Percentiles rank a stretch among this genome's conserved stretches.
Evolutionary conservation across 1,284 basidiomycete species (phyloP).

Genomic region (Trametes polyzona): DNA sequence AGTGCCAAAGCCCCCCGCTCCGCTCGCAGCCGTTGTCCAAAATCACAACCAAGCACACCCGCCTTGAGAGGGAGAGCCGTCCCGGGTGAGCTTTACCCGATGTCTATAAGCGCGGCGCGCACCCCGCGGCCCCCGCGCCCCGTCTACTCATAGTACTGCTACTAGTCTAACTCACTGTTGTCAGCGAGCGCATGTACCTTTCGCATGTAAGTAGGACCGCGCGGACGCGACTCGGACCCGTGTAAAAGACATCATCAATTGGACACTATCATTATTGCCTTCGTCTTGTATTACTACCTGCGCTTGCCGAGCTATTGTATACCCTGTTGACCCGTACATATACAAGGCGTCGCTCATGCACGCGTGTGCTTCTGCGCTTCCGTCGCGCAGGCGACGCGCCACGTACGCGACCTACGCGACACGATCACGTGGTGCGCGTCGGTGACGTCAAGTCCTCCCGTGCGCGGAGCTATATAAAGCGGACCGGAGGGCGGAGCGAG

Average conservation of each 20-base stretch:
- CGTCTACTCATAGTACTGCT: neutral
- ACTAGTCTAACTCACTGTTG: neutral
- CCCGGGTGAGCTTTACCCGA: neutral
- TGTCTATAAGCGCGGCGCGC: neutral
- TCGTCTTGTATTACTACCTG: slow-evolving; percentile 4
- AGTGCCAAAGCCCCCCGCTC: neutral
- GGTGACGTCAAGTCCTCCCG: slow-evolving; percentile 21
- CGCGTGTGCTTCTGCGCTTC: no score
- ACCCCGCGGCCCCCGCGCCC: neutral
- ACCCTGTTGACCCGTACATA: no score
- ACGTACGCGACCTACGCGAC: slow-evolving; percentile 12
- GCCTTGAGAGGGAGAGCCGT: neutral
- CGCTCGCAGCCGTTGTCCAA: neutral
- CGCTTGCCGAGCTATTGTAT: no score
- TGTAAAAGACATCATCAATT: slow-evolving; percentile 9
- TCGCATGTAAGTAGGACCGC: neutral
- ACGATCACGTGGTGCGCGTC: slow-evolving; percentile 26
- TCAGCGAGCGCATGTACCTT: neutral
- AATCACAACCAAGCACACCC: neutral
- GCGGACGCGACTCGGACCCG: neutral
- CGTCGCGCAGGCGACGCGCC: no score
- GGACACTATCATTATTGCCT: slow-evolving; percentile 21
- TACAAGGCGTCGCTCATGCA: no score
- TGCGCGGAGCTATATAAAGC: slow-evolving; percentile 11
- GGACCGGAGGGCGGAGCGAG: neutral